Base-by-base conservation (phyloP, 2,329 filamentous ascomycete species). In the Alternaria brassicicola region DNA sequence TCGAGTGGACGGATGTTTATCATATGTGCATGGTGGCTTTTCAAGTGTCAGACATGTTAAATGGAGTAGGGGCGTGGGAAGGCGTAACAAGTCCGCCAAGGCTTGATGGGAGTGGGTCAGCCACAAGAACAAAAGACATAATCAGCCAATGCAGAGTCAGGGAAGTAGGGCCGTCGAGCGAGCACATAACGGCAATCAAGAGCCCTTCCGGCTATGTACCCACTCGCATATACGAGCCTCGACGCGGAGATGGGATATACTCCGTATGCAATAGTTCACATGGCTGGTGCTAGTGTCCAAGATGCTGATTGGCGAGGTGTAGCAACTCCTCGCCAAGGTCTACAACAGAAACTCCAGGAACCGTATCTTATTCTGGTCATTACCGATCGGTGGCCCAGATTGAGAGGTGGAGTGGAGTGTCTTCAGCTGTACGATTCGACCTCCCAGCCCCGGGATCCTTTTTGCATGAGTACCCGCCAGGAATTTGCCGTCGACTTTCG, bases 21-120 rank as follows among this genome's bases (percentile, higher is more conserved):
- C 60, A 64, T 65, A 65, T 63, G 60, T 65, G 61, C 57, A 52
- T 53, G 31, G 45, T 50, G 61, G 57, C 59, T 53, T 59, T 52
- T 47, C n/a, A 39, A 43, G 19, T 19, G 36, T 49, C 42, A 17
- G 35, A 47, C 31, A 21, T 53, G 19, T 30, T 38, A 52, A 47
- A 51, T 57, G 35, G 51, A 35, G 21, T 36, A 53, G 35, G 42
- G 23, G 25, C 55, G 19, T 45, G 55, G 43, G 55, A 9, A 28
- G 23, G 43, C 42, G 49, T 57, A 57, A 57, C 42, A 48, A 25
- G 31, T 30, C 46, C 23, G 38, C 55, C 36, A 54, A 23, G 55
- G 55, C 42, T n/a, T 48, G 43, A 6, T 15, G 23, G 43, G 26
- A 53, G 50, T 57, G 55, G 49, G 19, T 30, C 12, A 23, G 31